These are phyloP conservation scores for Trapa incisa DNA, from an alignment of 345 rosid genomes.

Conservation along the genomic window DNA sequence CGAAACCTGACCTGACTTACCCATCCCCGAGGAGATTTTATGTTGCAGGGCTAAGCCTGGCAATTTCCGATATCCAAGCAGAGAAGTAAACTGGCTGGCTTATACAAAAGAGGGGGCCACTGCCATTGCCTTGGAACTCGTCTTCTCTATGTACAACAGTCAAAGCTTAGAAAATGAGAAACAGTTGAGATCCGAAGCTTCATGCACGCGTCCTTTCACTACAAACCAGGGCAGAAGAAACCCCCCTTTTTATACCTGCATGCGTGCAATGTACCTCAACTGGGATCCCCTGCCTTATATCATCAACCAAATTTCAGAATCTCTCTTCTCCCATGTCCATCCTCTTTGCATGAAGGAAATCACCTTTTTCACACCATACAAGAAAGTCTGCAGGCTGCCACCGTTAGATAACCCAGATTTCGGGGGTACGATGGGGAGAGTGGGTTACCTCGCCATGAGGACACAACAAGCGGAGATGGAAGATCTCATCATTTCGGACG, in stretches of 20 bases:
- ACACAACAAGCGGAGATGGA: slow-evolving; percentile 24
- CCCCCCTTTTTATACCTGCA: not conserved
- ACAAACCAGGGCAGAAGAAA: not conserved
- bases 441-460: slow-evolving; percentile 52
- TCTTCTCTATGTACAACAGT: too few relatives aligned
- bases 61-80: too few relatives aligned
- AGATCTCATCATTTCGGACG: slow-evolving; percentile 45
- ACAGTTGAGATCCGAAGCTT: slow-evolving; percentile 7
- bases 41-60: too few relatives aligned
- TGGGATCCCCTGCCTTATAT: not conserved
- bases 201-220: not conserved
- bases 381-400: not conserved
- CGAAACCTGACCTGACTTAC: too few relatives aligned
- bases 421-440: slow-evolving; percentile 39
- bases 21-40: too few relatives aligned
- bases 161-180: not conserved
- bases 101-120: too few relatives aligned
- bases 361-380: too few relatives aligned
- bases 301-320: not conserved
- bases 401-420: not conserved
- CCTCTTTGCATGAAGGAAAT: too few relatives aligned
- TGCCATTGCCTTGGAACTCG: too few relatives aligned
- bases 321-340: not conserved
- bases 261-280: not conserved
- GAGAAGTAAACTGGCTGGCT: too few relatives aligned